phyloP scores from a whole-genome alignment of 2,329 filamentous ascomycete species.

The Beauveria pseudobassiana region DNA sequence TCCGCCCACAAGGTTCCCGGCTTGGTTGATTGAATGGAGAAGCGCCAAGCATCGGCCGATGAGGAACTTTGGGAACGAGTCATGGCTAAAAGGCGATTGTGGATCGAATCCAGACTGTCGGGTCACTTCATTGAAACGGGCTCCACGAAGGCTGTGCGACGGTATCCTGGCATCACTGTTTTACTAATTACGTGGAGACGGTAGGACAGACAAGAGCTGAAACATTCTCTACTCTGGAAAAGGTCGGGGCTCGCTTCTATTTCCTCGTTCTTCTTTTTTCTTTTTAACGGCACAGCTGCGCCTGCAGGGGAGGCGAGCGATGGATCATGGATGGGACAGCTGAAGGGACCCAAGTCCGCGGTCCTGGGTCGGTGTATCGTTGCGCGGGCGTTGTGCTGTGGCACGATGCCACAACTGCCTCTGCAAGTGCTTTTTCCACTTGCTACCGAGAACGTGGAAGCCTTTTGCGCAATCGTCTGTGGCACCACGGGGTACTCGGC shows the following conservation, averaged over 20 bases:
- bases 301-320: not conserved
- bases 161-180: not conserved
- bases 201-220: not conserved
- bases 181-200: not conserved
- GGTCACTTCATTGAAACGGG: not conserved
- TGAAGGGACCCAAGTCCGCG: not conserved
- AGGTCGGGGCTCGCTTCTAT: not conserved
- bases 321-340: not conserved
- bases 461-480: too few relatives aligned
- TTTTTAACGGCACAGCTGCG: not conserved
- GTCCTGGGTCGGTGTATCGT: constrained; percentile 8
- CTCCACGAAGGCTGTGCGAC: not conserved
- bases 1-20: not conserved
- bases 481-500: not conserved
- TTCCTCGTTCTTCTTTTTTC: not conserved
- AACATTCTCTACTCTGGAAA: not conserved
- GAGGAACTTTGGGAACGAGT: too few relatives aligned
- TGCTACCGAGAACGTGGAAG: too few relatives aligned
- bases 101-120: not conserved
- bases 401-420: not conserved
- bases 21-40: not conserved
- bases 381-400: not conserved
- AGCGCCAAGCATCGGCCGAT: not conserved
- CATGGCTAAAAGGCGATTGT: not conserved
- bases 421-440: not conserved